These are phyloP conservation scores for Geum urbanum DNA, from an alignment of 306 rosid genomes.

Conservation along the genomic window DNA sequence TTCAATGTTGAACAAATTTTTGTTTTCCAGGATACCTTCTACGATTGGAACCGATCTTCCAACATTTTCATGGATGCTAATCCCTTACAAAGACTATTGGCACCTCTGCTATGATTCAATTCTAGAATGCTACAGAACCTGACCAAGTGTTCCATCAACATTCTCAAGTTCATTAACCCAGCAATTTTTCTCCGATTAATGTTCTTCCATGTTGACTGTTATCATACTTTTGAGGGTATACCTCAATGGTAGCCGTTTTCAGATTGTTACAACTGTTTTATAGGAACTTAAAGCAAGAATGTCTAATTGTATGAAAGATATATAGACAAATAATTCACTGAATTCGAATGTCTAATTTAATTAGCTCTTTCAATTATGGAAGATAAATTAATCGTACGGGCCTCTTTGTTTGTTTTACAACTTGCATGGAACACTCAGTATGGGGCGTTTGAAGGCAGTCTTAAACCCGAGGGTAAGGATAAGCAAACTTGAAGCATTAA, in stretches of 20 bases:
- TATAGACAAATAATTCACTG: too few relatives aligned
- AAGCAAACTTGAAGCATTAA: too few relatives aligned
- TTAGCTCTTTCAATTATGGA: too few relatives aligned
- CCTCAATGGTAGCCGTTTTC: too few relatives aligned
- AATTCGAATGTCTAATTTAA: too few relatives aligned
- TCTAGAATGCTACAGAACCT: conserved; percentile 42
- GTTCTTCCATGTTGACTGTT: background rate
- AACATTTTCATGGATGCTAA: conserved; percentile 72
- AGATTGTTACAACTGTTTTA: too few relatives aligned
- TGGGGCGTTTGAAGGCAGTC: conserved; percentile 72
- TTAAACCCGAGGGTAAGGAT: conserved; percentile 54
- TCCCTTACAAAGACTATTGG: conserved; percentile 78
- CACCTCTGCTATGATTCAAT: conserved; percentile 60
- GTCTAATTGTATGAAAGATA: too few relatives aligned
- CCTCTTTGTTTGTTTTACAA: background rate
- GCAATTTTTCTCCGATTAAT: background rate
- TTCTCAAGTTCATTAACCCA: background rate
- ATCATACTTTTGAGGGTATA: too few relatives aligned
- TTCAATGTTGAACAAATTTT: background rate
- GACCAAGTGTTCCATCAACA: background rate
- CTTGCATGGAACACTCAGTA: conserved; percentile 27
- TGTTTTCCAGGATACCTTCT: conserved; percentile 46
- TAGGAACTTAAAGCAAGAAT: too few relatives aligned
- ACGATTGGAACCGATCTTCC: conserved; percentile 55
- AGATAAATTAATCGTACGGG: too few relatives aligned